A percentile compares a stretch with the other conserved stretches of the same genome.
These are phyloP conservation scores for Starmerella scarabaei DNA, from an alignment of 805 yeast genomes.

Conservation along the genomic window DNA sequence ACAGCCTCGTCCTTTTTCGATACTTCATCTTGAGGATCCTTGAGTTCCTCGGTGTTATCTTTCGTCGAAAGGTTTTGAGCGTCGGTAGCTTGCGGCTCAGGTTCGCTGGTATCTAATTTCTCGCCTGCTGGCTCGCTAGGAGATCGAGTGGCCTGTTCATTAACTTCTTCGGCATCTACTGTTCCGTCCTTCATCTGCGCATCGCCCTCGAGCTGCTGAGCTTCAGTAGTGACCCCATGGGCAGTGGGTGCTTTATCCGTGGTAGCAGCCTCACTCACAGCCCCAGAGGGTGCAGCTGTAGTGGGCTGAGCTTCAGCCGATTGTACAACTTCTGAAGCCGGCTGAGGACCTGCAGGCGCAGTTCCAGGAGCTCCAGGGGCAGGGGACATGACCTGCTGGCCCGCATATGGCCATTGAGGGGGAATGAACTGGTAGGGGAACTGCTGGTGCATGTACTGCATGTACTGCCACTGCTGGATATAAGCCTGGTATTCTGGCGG, in stretches of 20 bases:
- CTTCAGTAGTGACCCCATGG: neutral
- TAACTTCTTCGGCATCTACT: too few species aligned
- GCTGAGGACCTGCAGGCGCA: neutral
- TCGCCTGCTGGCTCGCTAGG: too few species aligned
- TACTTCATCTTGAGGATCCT: neutral
- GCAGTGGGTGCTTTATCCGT: too few species aligned
- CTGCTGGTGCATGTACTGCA: constrained; percentile 6
- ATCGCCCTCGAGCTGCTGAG: neutral
- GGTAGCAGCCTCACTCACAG: too few species aligned
- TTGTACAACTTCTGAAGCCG: neutral
- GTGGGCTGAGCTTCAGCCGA: neutral
- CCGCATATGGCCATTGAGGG: neutral
- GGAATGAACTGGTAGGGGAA: neutral
- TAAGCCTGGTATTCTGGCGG: constrained; percentile 14
- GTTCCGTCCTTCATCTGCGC: too few species aligned
- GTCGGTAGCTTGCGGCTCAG: too few species aligned
- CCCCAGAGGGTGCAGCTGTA: neutral
- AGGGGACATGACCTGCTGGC: neutral
- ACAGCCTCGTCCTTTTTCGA: neutral
- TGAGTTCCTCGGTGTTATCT: neutral
- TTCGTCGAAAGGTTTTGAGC: too few species aligned
- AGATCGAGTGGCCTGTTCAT: too few species aligned
- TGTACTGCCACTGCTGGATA: constrained; percentile 7
- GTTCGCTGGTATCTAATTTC: too few species aligned
- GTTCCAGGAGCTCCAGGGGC: neutral